A percentile compares a stretch with the other conserved stretches of the same genome.
Conservation (phyloP, 306 rosid species). For the Rosa persica region DNA sequence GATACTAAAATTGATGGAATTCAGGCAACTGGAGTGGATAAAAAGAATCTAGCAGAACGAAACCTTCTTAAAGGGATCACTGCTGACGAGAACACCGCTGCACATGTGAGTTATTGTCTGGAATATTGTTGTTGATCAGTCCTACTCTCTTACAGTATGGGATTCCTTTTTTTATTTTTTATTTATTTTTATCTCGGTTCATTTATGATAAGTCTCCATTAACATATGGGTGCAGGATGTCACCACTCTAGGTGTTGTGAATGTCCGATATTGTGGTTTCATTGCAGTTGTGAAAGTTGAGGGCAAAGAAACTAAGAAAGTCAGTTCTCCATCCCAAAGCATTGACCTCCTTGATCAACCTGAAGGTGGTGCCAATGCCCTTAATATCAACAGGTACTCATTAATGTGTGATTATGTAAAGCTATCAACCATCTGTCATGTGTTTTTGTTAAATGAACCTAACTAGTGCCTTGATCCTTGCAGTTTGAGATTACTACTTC, state of each 20-base stretch:
- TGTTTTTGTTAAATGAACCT: constrained; percentile 10
- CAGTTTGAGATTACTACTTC: constrained; percentile 90
- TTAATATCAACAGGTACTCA: constrained; percentile 80
- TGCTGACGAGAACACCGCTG: constrained; percentile 97
- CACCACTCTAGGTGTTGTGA: constrained; percentile 75
- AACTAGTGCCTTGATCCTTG: constrained; percentile 31
- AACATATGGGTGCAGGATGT: constrained; percentile 64
- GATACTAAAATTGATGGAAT: constrained; percentile 93
- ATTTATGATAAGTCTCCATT: constrained; percentile 26
- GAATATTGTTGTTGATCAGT: constrained; percentile 26
- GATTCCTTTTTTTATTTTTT: background rate
- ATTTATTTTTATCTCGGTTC: background rate
- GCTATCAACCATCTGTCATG: background rate
- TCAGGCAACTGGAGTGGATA: constrained; percentile 64
- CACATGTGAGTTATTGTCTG: constrained; percentile 68
- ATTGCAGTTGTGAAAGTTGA: constrained; percentile 73
- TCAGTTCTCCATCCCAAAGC: constrained; percentile 46
- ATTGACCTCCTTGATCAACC: constrained; percentile 75
- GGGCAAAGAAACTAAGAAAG: constrained; percentile 45
- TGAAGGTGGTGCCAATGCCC: constrained; percentile 96
- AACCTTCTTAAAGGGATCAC: constrained; percentile 94
- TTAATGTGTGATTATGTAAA: constrained; percentile 6
- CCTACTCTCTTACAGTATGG: background rate
- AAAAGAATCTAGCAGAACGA: constrained; percentile 61
- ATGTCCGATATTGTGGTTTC: constrained; percentile 83